Evolutionary conservation across 768 basidiomycete genomes (phyloP).

Genomic region (Baorangia bicolor): DNA sequence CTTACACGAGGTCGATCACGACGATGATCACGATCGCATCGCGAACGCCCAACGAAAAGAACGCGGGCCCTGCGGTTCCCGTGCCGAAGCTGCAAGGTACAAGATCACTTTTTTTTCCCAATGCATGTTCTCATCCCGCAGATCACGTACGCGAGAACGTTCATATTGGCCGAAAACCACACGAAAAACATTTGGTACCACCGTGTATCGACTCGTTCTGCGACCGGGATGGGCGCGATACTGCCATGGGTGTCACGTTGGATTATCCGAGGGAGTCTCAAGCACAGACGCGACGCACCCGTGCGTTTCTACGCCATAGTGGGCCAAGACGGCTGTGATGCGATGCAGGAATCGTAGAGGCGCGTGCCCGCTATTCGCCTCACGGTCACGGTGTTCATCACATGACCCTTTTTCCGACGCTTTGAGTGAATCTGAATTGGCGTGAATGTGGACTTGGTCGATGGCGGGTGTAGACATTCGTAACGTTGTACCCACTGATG

Average conservation of each 20-base stretch:
- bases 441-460: neutral
- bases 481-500: neutral
- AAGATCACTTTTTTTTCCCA: neutral
- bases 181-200: conserved; percentile 50
- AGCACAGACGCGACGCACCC: conserved; percentile 31
- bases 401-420: conserved; percentile 1
- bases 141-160: conserved; percentile 39
- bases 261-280: neutral
- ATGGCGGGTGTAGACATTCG: conserved; percentile 4
- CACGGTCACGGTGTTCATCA: neutral
- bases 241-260: conserved; percentile 17
- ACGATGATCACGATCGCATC: conserved; percentile 42
- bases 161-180: conserved; percentile 50
- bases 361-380: neutral
- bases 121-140: no score
- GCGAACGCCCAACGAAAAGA: conserved; percentile 45
- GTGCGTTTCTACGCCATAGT: conserved; percentile 42
- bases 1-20: conserved; percentile 46
- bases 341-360: conserved; percentile 19
- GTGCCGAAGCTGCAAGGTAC: conserved; percentile 41
- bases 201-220: conserved; percentile 38
- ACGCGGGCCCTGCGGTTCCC: conserved; percentile 50
- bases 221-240: conserved; percentile 38
- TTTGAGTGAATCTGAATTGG: neutral
- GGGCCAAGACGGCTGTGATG: conserved; percentile 29